Base-by-base conservation (phyloP, 192 early-diverging fungal species). In the Entophlyctis helioformis region DNA sequence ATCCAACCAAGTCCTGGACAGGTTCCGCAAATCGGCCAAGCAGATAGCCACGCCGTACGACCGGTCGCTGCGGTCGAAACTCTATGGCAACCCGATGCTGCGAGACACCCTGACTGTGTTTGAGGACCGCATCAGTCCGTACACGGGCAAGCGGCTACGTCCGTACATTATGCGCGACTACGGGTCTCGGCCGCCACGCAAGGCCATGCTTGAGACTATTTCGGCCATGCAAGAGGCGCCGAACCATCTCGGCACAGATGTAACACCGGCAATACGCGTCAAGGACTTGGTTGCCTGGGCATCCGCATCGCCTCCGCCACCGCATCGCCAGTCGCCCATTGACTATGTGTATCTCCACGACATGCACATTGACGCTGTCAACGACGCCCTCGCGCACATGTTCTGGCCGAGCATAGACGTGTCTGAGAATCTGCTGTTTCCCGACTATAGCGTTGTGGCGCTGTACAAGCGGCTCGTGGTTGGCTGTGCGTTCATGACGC, bases 391-490 rank as follows among this genome's bases (percentile, higher is more conserved):
- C 15, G 71, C 70, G 29, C 60, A 73, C 28, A 72, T 74, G 16
- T 92, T 95, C 57, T 95, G 91, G 91, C 82, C 81, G 9, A 84
- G 82, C 10, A 87, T 95, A 43, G 87, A 92, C 50, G 82, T 91
- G 46, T 80, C 80, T 18, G 91, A 95, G 54, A 75, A 82, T 25
- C 60, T 95, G 19, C 60, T 67, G 28, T 84, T 68, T 33, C 91
- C 89, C 0, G 89, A 91, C 53, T 91, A 80, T 60, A 83, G 82
- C 33, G 64, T 95, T 0, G 77, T 95, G 2, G 85, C 84, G 2
- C 54, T 91, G 18, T 87, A 92, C 63, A 75, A 71, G 40, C 71
- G 82, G 20, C 54, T 79, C 11, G 83, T 91, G 0, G 68, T 94
- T 39, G 91, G 87, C 2, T 92, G 87, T 66, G 91, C 83, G 2